These are phyloP conservation scores for Solanum bulbocastanum DNA, from an alignment of 257 asterid species.

Conservation along the genomic window DNA sequence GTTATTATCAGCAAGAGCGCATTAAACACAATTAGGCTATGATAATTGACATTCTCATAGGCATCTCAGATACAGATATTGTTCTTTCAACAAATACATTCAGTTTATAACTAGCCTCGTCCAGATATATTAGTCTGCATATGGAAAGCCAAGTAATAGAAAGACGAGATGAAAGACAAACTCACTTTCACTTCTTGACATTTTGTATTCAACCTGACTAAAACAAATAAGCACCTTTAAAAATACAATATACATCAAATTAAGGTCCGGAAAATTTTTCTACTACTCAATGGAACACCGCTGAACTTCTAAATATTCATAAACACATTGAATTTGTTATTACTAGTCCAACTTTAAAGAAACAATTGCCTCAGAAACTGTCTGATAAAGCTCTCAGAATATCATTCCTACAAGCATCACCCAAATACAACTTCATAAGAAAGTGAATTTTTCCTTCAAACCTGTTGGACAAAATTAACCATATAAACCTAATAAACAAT, in stretches of 20 bases:
- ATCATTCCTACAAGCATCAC: neutral
- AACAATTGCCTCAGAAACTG: neutral
- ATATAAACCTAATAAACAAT: neutral
- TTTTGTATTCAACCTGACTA: neutral
- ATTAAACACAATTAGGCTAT: neutral
- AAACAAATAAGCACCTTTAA: neutral
- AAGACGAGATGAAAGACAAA: neutral
- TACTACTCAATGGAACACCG: neutral
- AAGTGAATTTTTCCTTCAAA: neutral
- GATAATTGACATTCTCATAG: neutral
- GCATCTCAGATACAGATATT: neutral
- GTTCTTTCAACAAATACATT: neutral
- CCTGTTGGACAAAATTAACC: neutral
- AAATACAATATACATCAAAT: neutral
- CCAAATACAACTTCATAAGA: neutral
- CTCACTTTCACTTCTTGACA: neutral
- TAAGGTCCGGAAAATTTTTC: neutral
- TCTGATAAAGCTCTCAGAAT: neutral
- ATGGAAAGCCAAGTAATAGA: neutral
- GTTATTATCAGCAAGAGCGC: conserved; percentile 7
- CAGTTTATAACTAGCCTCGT: neutral
- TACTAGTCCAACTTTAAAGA: neutral
- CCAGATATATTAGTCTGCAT: neutral
- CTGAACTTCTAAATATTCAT: neutral
- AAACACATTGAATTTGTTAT: neutral